phyloP scores from a whole-genome alignment of 495 filamentous ascomycete genomes.

The Parathielavia hyrcaniae region DNA sequence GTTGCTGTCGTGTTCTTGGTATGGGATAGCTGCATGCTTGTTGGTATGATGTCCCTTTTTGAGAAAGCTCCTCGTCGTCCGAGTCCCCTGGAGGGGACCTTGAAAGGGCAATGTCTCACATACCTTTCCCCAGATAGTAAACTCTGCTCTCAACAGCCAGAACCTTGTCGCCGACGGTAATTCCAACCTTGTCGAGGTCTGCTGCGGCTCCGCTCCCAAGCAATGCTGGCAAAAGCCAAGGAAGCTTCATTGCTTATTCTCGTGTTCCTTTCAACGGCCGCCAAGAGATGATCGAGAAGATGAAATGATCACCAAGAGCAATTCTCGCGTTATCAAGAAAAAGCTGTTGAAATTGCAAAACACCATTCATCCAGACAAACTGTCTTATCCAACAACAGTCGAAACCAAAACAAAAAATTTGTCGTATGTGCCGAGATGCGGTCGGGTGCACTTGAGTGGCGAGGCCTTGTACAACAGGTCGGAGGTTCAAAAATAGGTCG shows the following conservation, averaged over 20 bases:
- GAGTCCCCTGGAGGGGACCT: background rate
- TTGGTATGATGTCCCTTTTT: background rate
- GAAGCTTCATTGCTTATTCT: conserved; percentile 20
- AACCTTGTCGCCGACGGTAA: conserved; percentile 73
- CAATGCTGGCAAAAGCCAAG: conserved; percentile 23
- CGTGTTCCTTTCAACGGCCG: background rate
- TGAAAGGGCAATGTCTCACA: background rate
- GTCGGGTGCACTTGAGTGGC: background rate
- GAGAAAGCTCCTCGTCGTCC: background rate
- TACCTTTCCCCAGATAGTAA: conserved; percentile 73
- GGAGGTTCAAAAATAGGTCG: conserved; percentile 4
- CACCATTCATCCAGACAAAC: background rate
- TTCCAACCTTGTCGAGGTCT: conserved; percentile 49
- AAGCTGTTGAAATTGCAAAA: background rate
- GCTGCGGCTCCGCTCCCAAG: conserved; percentile 29
- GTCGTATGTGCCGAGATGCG: background rate
- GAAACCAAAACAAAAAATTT: background rate
- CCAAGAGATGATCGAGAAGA: conserved; percentile 1
- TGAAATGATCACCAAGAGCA: background rate
- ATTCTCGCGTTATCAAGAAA: background rate
- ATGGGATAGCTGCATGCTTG: conserved; percentile 18
- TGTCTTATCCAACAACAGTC: background rate
- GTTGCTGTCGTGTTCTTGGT: conserved; percentile 15
- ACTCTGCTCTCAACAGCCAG: conserved; percentile 67
- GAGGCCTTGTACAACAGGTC: background rate